Base-by-base conservation (phyloP, 495 filamentous ascomycete genomes). In the Tetracladium setigerum region DNA sequence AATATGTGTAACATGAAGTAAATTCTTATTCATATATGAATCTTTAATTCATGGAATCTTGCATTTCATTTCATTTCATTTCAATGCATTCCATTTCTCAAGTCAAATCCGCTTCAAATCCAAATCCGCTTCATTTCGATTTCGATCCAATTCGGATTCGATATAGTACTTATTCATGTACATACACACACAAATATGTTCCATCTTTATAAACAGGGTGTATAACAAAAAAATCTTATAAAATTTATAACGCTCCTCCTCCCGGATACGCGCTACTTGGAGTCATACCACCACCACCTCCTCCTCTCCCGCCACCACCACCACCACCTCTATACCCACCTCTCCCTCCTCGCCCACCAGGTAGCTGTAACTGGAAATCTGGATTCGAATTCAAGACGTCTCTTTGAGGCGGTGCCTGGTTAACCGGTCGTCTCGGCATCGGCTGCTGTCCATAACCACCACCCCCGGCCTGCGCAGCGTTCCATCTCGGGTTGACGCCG, bases 401-500 rank as follows among this genome's bases (percentile, higher is more conserved):
- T 66, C 68, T 51, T 70, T 65, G 52, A 52, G 48, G 32, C 52
- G 49, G 44, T 44, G 54, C 33, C 7, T 27, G 22, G 18, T 42
- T 42, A 45, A 60, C 46, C 17, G 58, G 58, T 14, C 44, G 40
- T 18, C 52, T 41, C n/a, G 69, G 61, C 47, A 72, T 64, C 13
- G 65, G 59, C 19, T 67, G 66, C 12, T 41, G 14, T 18, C 39
- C 57, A 38, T 56, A 53, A 0, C 50, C 47, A 5, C 27, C 30
- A 36, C 67, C 59, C 33, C 64, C 63, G 2, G 64, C 58, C 38
- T 45, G 9, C 24, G 27, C 13, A 27, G 3, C 22, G 67, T 86
- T 63, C 89, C 89, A 95, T 30, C 81, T 79, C 4, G 89, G 89
- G 61, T 95, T 95, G 15, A 92, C 65, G n/a, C 83, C 81, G 19